phyloP scores from a whole-genome alignment of 139 green algal genomes.

The Spirogloea muscicola region DNA sequence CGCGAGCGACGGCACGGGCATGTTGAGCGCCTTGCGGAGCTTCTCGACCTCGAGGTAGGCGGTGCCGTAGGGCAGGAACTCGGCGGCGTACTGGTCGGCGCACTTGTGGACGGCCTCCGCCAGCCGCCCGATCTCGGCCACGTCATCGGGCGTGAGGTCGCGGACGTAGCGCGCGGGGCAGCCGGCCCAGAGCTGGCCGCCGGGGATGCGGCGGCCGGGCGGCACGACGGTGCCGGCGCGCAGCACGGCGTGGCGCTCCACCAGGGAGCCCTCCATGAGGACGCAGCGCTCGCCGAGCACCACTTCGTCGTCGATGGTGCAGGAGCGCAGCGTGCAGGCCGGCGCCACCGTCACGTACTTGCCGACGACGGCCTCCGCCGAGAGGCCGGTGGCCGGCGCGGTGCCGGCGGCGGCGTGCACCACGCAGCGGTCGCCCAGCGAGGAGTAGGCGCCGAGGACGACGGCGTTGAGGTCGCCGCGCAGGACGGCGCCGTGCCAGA shows the following conservation, averaged over 20 bases:
- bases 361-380: conserved; percentile 39
- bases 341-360: conserved; percentile 51
- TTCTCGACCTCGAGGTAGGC: conserved; percentile 48
- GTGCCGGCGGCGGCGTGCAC: conserved; percentile 82
- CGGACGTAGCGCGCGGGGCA: conserved; percentile 69
- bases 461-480: conserved; percentile 91
- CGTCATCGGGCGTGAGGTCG: conserved; percentile 40
- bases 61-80: conserved; percentile 52
- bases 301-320: conserved; percentile 50
- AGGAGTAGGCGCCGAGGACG: conserved; percentile 72
- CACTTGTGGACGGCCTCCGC: conserved; percentile 25
- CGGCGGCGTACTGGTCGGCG: conserved; percentile 24
- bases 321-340: conserved; percentile 38
- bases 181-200: conserved; percentile 89
- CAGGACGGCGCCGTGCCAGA: conserved; percentile 89
- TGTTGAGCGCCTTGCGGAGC: conserved; percentile 26
- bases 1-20: no score
- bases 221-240: conserved; percentile 74
- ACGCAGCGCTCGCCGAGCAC: conserved; percentile 48
- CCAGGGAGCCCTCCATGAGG: conserved; percentile 50
- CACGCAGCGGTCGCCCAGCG: conserved; percentile 83
- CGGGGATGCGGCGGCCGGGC: conserved; percentile 66
- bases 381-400: conserved; percentile 14
- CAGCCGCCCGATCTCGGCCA: conserved; percentile 39
- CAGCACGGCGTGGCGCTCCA: conserved; percentile 75